Percentiles rank a stretch among this genome's conserved stretches.
Evolutionary conservation across 352 stramenopile species (phyloP).

Genomic region (Globisporangium yorkense): DNA sequence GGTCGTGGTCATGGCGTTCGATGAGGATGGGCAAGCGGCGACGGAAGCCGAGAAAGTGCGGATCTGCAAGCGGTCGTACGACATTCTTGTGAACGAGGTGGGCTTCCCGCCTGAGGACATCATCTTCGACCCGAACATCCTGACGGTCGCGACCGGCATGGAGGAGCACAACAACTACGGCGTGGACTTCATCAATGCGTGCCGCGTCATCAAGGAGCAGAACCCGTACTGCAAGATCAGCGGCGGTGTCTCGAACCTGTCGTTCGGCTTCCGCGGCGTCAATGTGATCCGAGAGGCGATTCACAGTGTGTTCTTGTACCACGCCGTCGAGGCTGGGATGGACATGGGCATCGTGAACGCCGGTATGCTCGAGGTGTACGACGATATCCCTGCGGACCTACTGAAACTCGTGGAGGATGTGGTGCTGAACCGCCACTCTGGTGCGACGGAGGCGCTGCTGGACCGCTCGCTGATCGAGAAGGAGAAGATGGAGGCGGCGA

Average conservation of each 20-base stretch:
- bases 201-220: conserved; percentile 91
- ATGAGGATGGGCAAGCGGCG: conserved; percentile 95
- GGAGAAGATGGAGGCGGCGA: conserved; percentile 70
- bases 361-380: conserved; percentile 81
- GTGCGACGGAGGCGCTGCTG: conserved; percentile 91
- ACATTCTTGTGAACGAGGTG: conserved; percentile 94
- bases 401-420: conserved; percentile 90
- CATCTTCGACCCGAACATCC: conserved; percentile 97
- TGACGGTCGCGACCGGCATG: conserved; percentile 97
- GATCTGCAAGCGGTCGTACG: conserved; percentile 98
- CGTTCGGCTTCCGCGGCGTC: conserved; percentile 96
- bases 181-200: conserved; percentile 97
- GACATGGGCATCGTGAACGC: conserved; percentile 99
- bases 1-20: conserved; percentile 97
- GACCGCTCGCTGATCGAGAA: conserved; percentile 87
- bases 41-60: conserved; percentile 94
- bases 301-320: conserved; percentile 95
- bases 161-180: conserved; percentile 98
- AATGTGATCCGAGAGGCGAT: conserved; percentile 97
- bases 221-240: conserved; percentile 95
- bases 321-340: conserved; percentile 95
- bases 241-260: conserved; percentile 96
- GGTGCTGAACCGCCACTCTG: conserved; percentile 88
- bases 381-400: conserved; percentile 83
- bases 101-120: conserved; percentile 96